Conservation (phyloP, 495 filamentous ascomycete genomes). For the Geopyxis carbonaria region DNA sequence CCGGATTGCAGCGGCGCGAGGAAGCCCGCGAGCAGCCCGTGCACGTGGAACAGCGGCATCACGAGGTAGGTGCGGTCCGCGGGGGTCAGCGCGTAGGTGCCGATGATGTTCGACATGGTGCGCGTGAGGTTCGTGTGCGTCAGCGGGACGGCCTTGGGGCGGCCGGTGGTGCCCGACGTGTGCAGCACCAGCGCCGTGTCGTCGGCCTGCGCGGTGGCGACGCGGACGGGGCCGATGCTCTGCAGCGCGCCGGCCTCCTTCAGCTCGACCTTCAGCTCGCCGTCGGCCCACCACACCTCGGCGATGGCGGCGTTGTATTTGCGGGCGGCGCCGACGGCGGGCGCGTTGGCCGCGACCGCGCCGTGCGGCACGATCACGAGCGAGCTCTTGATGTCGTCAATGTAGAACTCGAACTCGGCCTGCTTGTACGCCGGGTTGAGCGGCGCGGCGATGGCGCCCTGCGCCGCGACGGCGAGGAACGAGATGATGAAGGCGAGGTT, state of each 20-base stretch:
- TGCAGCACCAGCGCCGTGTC: conserved; percentile 58
- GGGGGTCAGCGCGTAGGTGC: conserved; percentile 51
- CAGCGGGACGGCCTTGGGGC: conserved; percentile 67
- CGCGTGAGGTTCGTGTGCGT: conserved; percentile 61
- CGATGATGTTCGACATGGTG: conserved; percentile 60
- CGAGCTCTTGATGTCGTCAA: conserved; percentile 61
- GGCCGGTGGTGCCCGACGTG: conserved; percentile 63
- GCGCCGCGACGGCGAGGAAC: conserved; percentile 60
- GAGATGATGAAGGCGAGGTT: conserved; percentile 68
- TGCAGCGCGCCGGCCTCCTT: conserved; percentile 52
- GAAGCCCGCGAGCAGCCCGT: conserved; percentile 63
- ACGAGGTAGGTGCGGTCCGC: conserved; percentile 66
- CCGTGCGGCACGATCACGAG: conserved; percentile 55
- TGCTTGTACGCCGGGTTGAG: conserved; percentile 74
- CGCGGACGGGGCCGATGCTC: conserved; percentile 31
- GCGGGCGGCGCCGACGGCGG: conserved; percentile 54
- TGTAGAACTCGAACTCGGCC: conserved; percentile 78
- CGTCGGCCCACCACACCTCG: conserved; percentile 57
- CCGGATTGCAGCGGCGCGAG: conserved; percentile 55
- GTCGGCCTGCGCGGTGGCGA: conserved; percentile 42
- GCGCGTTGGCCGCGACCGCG: conserved; percentile 40
- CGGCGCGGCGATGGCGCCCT: conserved; percentile 62
- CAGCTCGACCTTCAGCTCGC: conserved; percentile 47
- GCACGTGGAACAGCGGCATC: conserved; percentile 83
- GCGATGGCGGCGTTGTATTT: conserved; percentile 64